Conservation (phyloP, 2,329 filamentous ascomycete genomes). For the Ophiosphaerella narmari region DNA sequence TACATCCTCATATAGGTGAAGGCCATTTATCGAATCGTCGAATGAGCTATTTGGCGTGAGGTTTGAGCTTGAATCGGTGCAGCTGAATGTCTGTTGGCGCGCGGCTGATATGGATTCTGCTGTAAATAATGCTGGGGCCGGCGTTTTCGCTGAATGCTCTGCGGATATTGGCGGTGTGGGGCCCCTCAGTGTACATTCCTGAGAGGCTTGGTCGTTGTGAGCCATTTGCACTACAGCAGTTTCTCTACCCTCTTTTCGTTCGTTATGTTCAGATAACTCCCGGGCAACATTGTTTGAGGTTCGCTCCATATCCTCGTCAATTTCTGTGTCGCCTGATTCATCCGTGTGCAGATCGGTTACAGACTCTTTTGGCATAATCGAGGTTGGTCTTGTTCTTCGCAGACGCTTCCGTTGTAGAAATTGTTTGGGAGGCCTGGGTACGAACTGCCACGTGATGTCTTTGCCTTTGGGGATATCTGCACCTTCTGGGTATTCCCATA, state of each 20-base stretch:
- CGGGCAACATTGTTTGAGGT: not conserved
- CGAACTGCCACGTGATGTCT: slow-evolving; percentile 27
- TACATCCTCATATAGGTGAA: slow-evolving; percentile 11
- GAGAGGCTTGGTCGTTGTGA: not conserved
- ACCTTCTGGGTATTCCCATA: slow-evolving; percentile 24
- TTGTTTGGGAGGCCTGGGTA: slow-evolving; percentile 23
- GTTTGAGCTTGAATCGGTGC: no score
- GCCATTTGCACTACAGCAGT: no score
- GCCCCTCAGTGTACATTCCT: not conserved
- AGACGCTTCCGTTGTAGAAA: not conserved
- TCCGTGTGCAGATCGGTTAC: not conserved
- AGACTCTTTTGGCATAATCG: not conserved
- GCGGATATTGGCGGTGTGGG: not conserved
- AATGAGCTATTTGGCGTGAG: slow-evolving; percentile 8
- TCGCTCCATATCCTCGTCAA: not conserved
- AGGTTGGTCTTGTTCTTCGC: not conserved
- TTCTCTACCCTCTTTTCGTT: no score
- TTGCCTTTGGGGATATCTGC: slow-evolving; percentile 19
- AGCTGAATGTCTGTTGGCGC: not conserved
- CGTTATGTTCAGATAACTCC: no score
- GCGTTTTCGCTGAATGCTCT: not conserved
- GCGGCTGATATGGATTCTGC: not conserved
- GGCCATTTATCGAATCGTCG: slow-evolving; percentile 10
- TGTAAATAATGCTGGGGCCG: no score
- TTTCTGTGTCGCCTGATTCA: not conserved